phyloP scores from a whole-genome alignment of 441 rosid species.

The Populus hybrid region DNA sequence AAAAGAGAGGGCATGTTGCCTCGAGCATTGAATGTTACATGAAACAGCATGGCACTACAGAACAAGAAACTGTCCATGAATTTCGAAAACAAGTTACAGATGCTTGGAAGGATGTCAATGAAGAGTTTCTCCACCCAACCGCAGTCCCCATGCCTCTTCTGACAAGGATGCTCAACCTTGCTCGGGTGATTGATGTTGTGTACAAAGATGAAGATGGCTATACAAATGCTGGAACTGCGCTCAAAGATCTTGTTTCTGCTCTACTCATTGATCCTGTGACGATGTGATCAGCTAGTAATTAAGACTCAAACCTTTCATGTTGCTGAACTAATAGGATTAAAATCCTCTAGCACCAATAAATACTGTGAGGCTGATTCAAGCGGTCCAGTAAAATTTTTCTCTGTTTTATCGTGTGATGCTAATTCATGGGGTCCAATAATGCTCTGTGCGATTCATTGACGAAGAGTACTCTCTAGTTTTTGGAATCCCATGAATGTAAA shows the following conservation, averaged over 20 bases:
- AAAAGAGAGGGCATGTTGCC: constrained; percentile 24
- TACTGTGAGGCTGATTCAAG: no score
- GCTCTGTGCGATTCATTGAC: no score
- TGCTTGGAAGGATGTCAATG: constrained; percentile 38
- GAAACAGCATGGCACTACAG: constrained; percentile 21
- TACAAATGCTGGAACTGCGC: neutral
- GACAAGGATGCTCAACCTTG: constrained; percentile 13
- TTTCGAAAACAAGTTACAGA: constrained; percentile 1
- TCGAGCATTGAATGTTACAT: constrained; percentile 27
- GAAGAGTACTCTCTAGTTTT: no score
- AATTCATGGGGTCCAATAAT: no score
- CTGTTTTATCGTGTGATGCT: no score
- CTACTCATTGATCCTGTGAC: constrained; percentile 22
- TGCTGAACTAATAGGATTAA: neutral
- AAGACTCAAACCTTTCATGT: neutral
- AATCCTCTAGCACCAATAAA: no score
- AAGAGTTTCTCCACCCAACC: constrained; percentile 15
- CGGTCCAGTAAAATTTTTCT: no score
- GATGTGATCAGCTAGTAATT: neutral
- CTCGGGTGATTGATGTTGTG: constrained; percentile 5
- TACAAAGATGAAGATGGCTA: constrained; percentile 26
- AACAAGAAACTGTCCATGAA: constrained; percentile 11
- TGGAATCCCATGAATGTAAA: no score
- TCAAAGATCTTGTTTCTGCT: constrained; percentile 16
- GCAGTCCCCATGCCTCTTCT: constrained; percentile 8